Percentiles rank a stretch among this genome's conserved stretches.
Evolutionary conservation across 176 grass and related monocot species (phyloP).

Genomic region (Carex cristatella): DNA sequence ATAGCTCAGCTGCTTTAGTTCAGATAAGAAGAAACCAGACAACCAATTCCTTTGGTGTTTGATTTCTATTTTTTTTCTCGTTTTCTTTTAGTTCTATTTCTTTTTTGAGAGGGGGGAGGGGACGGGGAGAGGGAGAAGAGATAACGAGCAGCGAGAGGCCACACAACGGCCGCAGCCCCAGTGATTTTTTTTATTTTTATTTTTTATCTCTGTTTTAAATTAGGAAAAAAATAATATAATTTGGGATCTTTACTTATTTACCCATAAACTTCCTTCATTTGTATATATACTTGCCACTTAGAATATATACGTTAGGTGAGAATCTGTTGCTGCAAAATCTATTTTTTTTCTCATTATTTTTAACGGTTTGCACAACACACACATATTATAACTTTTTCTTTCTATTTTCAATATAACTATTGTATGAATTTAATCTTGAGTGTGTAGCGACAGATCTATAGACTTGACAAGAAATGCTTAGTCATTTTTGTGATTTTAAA

Average conservation of each 20-base stretch:
- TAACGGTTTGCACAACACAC: no score
- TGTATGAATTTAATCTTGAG: no score
- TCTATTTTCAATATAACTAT: no score
- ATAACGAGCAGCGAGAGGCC: slow-evolving; percentile 86
- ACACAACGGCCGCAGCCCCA: slow-evolving; percentile 56
- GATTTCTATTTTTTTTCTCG: not conserved
- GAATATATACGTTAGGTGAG: no score
- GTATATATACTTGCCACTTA: not conserved
- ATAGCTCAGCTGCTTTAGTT: not conserved
- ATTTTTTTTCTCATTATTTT: no score
- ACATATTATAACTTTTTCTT: no score
- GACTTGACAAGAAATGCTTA: no score
- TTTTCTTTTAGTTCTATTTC: not conserved
- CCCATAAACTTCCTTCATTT: slow-evolving; percentile 5
- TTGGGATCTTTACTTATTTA: not conserved
- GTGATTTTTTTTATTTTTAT: slow-evolving; percentile 28
- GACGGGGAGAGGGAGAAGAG: slow-evolving; percentile 34
- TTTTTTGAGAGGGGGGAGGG: not conserved
- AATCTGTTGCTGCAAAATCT: no score
- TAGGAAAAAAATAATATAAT: not conserved
- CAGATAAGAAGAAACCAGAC: not conserved
- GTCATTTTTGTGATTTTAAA: no score
- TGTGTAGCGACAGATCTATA: no score
- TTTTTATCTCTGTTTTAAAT: not conserved
- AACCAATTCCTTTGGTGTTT: not conserved